A percentile compares a stretch with the other conserved stretches of the same genome.
These are phyloP conservation scores for Epichloe coenophiala DNA, from an alignment of 2,329 filamentous ascomycete genomes.

Conservation along the genomic window DNA sequence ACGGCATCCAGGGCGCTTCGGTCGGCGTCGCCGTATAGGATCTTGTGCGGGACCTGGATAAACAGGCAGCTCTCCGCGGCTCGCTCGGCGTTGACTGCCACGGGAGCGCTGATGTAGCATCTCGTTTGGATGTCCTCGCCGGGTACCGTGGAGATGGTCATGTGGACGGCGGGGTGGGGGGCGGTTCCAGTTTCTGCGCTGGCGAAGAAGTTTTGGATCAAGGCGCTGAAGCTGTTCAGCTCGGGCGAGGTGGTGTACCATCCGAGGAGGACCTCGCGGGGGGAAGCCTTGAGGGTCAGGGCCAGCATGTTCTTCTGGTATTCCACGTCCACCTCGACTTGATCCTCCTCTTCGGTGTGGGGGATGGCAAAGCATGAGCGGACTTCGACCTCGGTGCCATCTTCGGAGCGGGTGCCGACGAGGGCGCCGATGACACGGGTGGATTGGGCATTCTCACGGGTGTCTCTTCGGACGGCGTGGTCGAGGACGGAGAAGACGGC, in stretches of 20 bases:
- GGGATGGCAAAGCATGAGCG: constrained; percentile 94
- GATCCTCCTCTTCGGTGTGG: constrained; percentile 95
- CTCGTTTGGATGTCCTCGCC: constrained; percentile 80
- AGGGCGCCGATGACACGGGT: constrained; percentile 95
- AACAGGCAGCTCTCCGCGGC: constrained; percentile 94
- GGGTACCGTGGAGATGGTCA: constrained; percentile 84
- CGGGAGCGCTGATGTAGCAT: constrained; percentile 90
- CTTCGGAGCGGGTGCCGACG: constrained; percentile 83
- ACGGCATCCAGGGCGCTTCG: constrained; percentile 64
- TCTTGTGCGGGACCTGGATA: constrained; percentile 91
- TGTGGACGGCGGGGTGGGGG: constrained; percentile 95
- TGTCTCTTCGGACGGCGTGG: constrained; percentile 81
- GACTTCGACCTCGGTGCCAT: constrained; percentile 93
- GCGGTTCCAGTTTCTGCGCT: constrained; percentile 93
- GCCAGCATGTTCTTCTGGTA: constrained; percentile 99
- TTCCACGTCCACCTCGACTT: constrained; percentile 98
- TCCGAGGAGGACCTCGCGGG: constrained; percentile 84
- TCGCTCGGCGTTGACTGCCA: constrained; percentile 87
- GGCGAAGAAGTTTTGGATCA: constrained; percentile 98
- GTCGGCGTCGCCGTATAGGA: constrained; percentile 70
- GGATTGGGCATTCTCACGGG: constrained; percentile 56
- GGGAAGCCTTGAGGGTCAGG: constrained; percentile 79
- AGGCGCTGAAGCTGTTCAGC: constrained; percentile 93
- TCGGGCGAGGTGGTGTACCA: constrained; percentile 98
- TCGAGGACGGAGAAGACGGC: constrained; percentile 71